Conservation (phyloP, 306 rosid species). For the Dalbergia oliveri region DNA sequence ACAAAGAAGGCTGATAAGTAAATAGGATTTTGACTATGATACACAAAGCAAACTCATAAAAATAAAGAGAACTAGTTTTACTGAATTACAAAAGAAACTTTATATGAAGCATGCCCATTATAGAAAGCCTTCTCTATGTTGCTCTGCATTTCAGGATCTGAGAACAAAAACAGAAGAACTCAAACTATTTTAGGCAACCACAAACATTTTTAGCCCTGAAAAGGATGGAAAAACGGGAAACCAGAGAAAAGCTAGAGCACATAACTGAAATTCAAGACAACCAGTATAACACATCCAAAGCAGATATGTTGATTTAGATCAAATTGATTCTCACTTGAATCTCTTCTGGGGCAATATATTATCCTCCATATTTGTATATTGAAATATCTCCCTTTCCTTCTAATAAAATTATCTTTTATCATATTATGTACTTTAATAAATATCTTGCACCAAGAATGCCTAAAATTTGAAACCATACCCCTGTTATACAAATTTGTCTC, state of each 20-base stretch:
- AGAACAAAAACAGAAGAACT: slow-evolving; percentile 45
- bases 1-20: slow-evolving; percentile 25
- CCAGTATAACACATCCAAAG: slow-evolving; percentile 39
- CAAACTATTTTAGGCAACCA: slow-evolving; percentile 25
- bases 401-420: not conserved
- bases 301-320: slow-evolving; percentile 4
- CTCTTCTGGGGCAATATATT: not conserved
- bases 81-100: slow-evolving; percentile 71
- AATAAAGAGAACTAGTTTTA: slow-evolving; percentile 43
- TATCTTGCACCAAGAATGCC: slow-evolving; percentile 43
- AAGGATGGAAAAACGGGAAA: not conserved
- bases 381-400: slow-evolving; percentile 6
- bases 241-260: slow-evolving; percentile 19
- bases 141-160: slow-evolving; percentile 85
- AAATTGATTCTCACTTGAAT: slow-evolving; percentile 9
- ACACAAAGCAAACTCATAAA: slow-evolving; percentile 35
- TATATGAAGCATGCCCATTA: slow-evolving; percentile 76
- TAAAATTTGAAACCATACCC: slow-evolving; percentile 4
- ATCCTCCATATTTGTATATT: slow-evolving; percentile 20
- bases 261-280: slow-evolving; percentile 13
- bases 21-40: slow-evolving; percentile 10
- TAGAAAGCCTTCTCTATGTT: slow-evolving; percentile 76
- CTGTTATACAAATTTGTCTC: slow-evolving; percentile 24
- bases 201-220: slow-evolving; percentile 18
- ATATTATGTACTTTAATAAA: slow-evolving; percentile 3